phyloP scores from a whole-genome alignment of 805 yeast genomes.

The Sugiyamaella boreocaroliniensis region DNA sequence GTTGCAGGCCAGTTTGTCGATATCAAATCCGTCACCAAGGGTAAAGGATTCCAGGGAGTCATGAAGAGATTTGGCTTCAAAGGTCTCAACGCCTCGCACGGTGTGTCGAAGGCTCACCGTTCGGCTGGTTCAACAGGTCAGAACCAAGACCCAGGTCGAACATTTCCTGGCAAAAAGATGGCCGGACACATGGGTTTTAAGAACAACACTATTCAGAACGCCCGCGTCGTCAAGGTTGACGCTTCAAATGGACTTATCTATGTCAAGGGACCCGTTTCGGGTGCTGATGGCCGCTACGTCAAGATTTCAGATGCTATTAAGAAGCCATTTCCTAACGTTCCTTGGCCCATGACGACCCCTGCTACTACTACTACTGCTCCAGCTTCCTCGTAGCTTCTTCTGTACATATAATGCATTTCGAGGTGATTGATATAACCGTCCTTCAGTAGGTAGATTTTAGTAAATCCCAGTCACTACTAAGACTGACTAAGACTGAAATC shows the following conservation, averaged over 20 bases:
- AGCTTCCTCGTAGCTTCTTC: background rate
- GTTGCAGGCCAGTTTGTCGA: slow-evolving; percentile 80
- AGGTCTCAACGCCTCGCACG: slow-evolving; percentile 91
- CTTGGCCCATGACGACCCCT: slow-evolving; percentile 4
- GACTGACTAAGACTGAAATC: no score
- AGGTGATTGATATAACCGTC: background rate
- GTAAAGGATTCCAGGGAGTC: slow-evolving; percentile 97
- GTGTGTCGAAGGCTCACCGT: slow-evolving; percentile 90
- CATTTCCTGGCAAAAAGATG: slow-evolving; percentile 95
- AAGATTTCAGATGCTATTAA: slow-evolving; percentile 70
- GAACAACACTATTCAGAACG: slow-evolving; percentile 66
- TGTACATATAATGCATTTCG: background rate
- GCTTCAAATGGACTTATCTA: slow-evolving; percentile 74
- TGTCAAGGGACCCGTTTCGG: slow-evolving; percentile 87
- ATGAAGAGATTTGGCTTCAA: slow-evolving; percentile 90
- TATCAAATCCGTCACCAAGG: slow-evolving; percentile 69
- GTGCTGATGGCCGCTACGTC: slow-evolving; percentile 71
- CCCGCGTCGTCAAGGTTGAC: slow-evolving; percentile 70
- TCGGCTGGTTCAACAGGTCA: slow-evolving; percentile 97
- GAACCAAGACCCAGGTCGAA: slow-evolving; percentile 93
- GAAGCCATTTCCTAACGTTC: slow-evolving; percentile 17
- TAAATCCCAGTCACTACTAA: no score
- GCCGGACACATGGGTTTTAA: slow-evolving; percentile 93
- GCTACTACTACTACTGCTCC: background rate
- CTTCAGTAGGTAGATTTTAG: no score